phyloP scores from a whole-genome alignment of 2,329 filamentous ascomycete species.

The Pseudocercospora cruenta region DNA sequence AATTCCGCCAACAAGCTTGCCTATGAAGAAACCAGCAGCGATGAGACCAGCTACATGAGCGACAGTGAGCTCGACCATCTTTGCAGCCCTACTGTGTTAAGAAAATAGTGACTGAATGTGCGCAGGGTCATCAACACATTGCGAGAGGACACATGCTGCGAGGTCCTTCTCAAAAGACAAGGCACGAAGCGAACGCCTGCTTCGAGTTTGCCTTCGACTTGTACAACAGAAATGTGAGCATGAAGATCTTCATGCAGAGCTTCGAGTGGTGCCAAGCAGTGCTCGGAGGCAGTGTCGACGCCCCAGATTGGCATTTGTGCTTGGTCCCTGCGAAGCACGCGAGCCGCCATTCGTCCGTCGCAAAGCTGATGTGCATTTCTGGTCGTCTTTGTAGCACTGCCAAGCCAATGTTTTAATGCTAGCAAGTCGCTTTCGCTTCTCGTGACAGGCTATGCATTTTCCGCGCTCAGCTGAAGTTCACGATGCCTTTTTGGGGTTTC shows the following conservation, averaged over 20 bases:
- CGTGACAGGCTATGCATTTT: neutral
- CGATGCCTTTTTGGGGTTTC: neutral
- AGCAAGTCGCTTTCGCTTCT: neutral
- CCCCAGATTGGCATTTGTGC: neutral
- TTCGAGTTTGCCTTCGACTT: neutral
- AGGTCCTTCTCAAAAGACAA: no score
- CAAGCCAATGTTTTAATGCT: neutral
- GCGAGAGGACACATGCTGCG: no score
- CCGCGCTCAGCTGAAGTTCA: neutral
- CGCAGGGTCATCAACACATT: no score
- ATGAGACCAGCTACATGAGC: neutral
- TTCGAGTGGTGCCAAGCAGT: neutral
- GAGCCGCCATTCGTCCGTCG: neutral
- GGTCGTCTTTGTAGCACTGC: neutral
- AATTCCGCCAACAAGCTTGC: neutral
- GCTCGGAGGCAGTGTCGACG: neutral
- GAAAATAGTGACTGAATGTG: neutral
- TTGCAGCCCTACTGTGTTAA: neutral
- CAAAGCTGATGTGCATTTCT: neutral
- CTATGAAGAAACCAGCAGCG: neutral
- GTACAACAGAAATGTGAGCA: neutral
- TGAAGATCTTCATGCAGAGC: neutral
- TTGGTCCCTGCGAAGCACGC: neutral
- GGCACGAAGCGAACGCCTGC: no score
- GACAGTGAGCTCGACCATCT: neutral